phyloP scores from a whole-genome alignment of 2,329 filamentous ascomycete species.

The Sporothrix globosa region DNA sequence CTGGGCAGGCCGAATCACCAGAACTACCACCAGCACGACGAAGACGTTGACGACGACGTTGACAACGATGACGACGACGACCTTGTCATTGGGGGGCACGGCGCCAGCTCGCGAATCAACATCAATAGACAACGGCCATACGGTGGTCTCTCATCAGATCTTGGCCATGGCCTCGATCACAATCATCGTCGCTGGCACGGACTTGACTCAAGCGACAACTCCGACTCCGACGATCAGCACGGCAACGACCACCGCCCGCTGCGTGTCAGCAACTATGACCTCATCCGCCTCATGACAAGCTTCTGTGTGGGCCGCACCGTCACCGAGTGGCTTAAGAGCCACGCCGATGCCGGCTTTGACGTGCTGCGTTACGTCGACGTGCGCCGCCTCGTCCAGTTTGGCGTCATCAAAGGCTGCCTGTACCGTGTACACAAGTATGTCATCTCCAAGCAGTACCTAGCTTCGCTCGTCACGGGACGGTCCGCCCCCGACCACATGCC shows the following conservation, averaged over 20 bases:
- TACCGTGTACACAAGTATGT: slow-evolving; percentile 94
- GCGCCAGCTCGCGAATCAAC: too few species aligned
- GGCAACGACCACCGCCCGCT: slow-evolving; percentile 33
- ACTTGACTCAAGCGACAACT: neutral
- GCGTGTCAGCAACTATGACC: slow-evolving; percentile 60
- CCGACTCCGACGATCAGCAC: slow-evolving; percentile 9
- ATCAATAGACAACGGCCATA: slow-evolving; percentile 18
- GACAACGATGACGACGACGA: neutral
- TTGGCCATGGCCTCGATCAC: neutral
- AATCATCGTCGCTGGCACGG: slow-evolving; percentile 6
- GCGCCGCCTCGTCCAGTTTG: slow-evolving; percentile 90
- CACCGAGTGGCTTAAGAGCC: slow-evolving; percentile 80
- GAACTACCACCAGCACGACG: neutral
- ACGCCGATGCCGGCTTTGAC: slow-evolving; percentile 66
- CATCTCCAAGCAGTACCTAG: slow-evolving; percentile 66
- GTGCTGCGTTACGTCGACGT: slow-evolving; percentile 80
- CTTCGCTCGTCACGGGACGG: slow-evolving; percentile 59
- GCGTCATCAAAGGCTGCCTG: slow-evolving; percentile 90
- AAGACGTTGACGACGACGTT: neutral
- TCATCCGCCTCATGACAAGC: slow-evolving; percentile 84
- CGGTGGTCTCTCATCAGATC: neutral
- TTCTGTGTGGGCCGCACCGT: slow-evolving; percentile 82
- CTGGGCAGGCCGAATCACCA: slow-evolving; percentile 26
- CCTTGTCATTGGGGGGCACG: slow-evolving; percentile 6
- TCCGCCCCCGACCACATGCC: slow-evolving; percentile 42